phyloP scores from a whole-genome alignment of 352 stramenopile species.

The Phytophthora europaea region DNA sequence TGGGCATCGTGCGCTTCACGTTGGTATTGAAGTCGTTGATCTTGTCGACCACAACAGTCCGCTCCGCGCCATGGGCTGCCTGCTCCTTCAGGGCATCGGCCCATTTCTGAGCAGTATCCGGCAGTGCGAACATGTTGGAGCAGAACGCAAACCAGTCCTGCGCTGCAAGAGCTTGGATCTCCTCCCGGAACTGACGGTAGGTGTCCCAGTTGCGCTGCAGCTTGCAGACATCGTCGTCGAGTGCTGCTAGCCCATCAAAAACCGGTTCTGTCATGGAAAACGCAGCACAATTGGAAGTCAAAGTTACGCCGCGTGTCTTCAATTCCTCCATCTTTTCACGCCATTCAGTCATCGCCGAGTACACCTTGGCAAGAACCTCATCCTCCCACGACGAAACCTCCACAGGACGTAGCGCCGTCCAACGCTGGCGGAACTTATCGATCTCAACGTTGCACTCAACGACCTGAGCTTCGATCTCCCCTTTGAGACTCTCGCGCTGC shows the following conservation, averaged over 20 bases:
- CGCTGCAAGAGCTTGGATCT: constrained; percentile 69
- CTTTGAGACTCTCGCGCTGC: constrained; percentile 93
- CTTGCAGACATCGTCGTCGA: constrained; percentile 82
- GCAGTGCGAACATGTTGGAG: constrained; percentile 93
- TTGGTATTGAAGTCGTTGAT: constrained; percentile 82
- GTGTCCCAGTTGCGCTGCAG: constrained; percentile 86
- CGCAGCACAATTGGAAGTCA: constrained; percentile 85
- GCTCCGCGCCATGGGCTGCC: constrained; percentile 50
- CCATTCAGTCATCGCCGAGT: constrained; percentile 89
- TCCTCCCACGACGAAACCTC: constrained; percentile 87
- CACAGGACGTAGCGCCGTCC: constrained; percentile 87
- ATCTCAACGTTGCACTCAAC: constrained; percentile 92
- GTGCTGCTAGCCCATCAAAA: constrained; percentile 83
- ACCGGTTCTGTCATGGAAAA: constrained; percentile 89
- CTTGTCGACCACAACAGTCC: constrained; percentile 76
- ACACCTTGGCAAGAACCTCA: constrained; percentile 77
- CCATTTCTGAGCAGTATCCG: constrained; percentile 94
- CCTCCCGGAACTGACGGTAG: constrained; percentile 89
- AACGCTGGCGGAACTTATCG: constrained; percentile 92
- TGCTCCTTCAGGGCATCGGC: constrained; percentile 84
- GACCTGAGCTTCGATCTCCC: constrained; percentile 89
- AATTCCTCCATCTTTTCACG: constrained; percentile 84
- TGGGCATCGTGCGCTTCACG: constrained; percentile 92
- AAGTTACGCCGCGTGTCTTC: constrained; percentile 56
- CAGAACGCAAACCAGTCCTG: constrained; percentile 97